phyloP scores from a whole-genome alignment of 2,329 filamentous ascomycete genomes.

The Aspergillus nomiae region DNA sequence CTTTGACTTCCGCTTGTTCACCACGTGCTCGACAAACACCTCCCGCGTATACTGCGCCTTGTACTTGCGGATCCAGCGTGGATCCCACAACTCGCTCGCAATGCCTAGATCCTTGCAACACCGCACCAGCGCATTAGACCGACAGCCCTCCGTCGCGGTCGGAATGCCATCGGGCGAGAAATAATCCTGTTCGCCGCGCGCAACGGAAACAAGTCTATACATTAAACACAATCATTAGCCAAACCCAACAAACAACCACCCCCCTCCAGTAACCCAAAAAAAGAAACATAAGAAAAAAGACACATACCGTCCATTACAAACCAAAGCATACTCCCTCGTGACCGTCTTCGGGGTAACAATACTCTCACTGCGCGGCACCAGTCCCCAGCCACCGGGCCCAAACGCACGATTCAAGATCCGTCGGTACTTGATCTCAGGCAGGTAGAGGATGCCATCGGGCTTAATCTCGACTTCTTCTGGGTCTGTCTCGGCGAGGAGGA shows the following conservation, averaged over 20 bases:
- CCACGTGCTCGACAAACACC: conserved; percentile 84
- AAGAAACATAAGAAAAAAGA: background rate
- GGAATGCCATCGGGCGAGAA: conserved; percentile 88
- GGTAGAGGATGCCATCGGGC: conserved; percentile 92
- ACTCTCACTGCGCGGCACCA: conserved; percentile 83
- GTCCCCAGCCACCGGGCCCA: conserved; percentile 91
- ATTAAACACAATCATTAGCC: background rate
- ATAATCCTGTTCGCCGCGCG: conserved; percentile 92
- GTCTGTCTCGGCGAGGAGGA: conserved; percentile 68
- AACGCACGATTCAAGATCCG: conserved; percentile 87
- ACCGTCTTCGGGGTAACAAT: conserved; percentile 78
- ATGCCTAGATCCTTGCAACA: conserved; percentile 98
- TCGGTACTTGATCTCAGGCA: conserved; percentile 98
- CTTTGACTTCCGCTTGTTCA: conserved; percentile 86
- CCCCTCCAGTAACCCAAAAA: background rate
- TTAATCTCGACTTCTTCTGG: conserved; percentile 90
- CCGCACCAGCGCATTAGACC: conserved; percentile 95
- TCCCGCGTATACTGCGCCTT: conserved; percentile 74
- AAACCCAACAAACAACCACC: background rate
- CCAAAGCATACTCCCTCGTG: conserved; percentile 89
- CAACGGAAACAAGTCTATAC: conserved; percentile 80
- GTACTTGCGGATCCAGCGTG: conserved; percentile 82
- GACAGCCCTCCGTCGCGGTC: conserved; percentile 93
- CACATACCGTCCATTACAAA: conserved; percentile 78
- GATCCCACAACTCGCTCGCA: conserved; percentile 95